Conservation (phyloP, 2,329 filamentous ascomycete genomes). For the Aspergillus quadrilineatus region DNA sequence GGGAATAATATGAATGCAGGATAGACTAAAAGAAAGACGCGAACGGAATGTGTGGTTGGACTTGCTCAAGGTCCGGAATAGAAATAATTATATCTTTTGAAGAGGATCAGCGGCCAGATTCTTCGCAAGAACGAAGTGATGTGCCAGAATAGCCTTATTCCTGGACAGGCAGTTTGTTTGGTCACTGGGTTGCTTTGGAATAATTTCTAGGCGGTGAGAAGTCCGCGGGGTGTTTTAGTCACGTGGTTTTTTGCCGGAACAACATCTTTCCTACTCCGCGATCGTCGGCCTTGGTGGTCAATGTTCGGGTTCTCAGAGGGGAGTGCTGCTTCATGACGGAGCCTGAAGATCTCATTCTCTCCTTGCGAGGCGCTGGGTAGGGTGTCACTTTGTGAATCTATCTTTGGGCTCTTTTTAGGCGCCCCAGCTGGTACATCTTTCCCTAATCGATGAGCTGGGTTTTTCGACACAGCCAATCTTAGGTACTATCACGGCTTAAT, state of each 20-base stretch:
- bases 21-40: background rate
- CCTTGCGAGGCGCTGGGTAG: conserved; percentile 4
- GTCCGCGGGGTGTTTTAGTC: conserved; percentile 26
- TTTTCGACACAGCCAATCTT: conserved; percentile 3
- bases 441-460: conserved; percentile 3
- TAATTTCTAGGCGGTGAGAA: conserved; percentile 28
- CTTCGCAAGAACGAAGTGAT: conserved; percentile 6
- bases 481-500: conserved; percentile 4
- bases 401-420: background rate
- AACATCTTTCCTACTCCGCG: conserved; percentile 23
- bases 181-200: conserved; percentile 26
- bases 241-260: conserved; percentile 22
- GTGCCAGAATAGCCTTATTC: conserved; percentile 24
- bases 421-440: background rate
- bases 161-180: conserved; percentile 36
- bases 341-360: conserved; percentile 17
- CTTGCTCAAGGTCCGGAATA: background rate
- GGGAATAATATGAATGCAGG: conserved; percentile 9
- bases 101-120: background rate
- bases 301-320: conserved; percentile 1
- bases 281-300: conserved; percentile 20
- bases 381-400: conserved; percentile 1
- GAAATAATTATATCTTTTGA: conserved; percentile 5
- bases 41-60: background rate
- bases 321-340: conserved; percentile 9